These are phyloP conservation scores for Tricladium varicosporioides DNA, from an alignment of 2,329 filamentous ascomycete species.

Conservation along the genomic window DNA sequence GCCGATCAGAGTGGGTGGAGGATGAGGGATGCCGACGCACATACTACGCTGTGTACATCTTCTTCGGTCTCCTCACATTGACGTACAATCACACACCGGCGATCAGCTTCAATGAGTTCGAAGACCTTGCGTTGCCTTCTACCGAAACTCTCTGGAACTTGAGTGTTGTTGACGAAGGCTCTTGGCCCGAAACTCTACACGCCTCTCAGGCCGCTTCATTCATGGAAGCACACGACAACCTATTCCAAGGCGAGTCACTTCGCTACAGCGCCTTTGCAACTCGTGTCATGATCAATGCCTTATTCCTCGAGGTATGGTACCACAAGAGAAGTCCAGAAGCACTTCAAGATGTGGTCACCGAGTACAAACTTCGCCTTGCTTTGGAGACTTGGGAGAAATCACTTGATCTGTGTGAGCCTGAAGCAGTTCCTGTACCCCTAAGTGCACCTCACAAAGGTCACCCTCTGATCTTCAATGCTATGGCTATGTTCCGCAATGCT, in stretches of 20 bases:
- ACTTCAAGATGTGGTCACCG: conserved; percentile 92
- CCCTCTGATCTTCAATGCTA: conserved; percentile 95
- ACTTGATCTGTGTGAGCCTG: conserved; percentile 87
- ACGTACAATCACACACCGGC: conserved; percentile 98
- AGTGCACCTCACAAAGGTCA: conserved; percentile 95
- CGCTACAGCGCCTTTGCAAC: conserved; percentile 96
- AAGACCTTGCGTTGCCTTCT: conserved; percentile 86
- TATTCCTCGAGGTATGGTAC: conserved; percentile 98
- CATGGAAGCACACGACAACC: conserved; percentile 88
- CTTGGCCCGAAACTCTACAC: conserved; percentile 79
- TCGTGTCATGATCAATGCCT: conserved; percentile 96
- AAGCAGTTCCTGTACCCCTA: conserved; percentile 82
- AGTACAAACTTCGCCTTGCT: conserved; percentile 94
- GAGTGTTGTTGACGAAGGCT: conserved; percentile 69
- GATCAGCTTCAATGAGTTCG: conserved; percentile 98
- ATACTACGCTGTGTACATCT: conserved; percentile 98
- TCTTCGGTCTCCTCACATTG: conserved; percentile 91
- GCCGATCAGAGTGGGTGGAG: conserved; percentile 88
- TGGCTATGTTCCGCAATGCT: conserved; percentile 94
- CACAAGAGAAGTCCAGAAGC: conserved; percentile 98
- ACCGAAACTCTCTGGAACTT: conserved; percentile 95
- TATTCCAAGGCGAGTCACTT: conserved; percentile 89
- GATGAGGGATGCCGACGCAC: conserved; percentile 95
- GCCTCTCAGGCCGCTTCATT: conserved; percentile 77
- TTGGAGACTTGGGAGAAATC: conserved; percentile 99